Evolutionary conservation across 2,329 filamentous ascomycete species (phyloP), one percentile per base, ranked within the genome.

Genomic region (Malbranchea cinnamomea): DNA sequence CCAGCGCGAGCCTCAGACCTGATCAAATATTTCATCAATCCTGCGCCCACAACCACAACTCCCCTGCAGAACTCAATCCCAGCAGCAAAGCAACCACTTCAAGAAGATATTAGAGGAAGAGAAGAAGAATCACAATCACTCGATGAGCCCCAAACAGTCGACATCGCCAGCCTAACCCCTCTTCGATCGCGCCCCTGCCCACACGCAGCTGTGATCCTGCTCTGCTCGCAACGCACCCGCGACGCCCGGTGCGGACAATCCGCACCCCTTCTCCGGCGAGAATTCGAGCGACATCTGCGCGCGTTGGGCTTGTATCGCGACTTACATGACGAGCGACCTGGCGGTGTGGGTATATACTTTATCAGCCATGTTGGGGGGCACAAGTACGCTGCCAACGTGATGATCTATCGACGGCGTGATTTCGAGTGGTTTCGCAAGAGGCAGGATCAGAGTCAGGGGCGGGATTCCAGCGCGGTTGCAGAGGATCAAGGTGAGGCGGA

Each of bases 321-420:
- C 49, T 59, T 89, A 26, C 74, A 91, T 48, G 89, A 98, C 51
- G 75, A 84, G 52, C 63, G 89, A 34, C 83, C 85, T 0, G 87
- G 87, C 7, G 89, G 89, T 8, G 87, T 94, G 4, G 87, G 83
- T 1, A 81, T 98, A 40, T 93, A 93, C 59, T 95, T 94, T 50
- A 91, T 95, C 48, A 87, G 75, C 42, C 89, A 98, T 49, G 84
- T 94, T 2, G 89, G 89, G 16, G 89, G 89, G 0, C 89, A 98
- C 62, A 94, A 94, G 60, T 95, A 92, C 58, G 75, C 77, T 26
- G 89, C 89, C 16, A 98, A 98, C 46, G 73, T 95, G 43, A 80
- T 98, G 62, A 65, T 98, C 1, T 95, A 98, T 53, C 70, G 89
- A 6, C 67, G 68, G 11, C 62, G 65, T 5, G 55, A 51, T 37